phyloP scores from a whole-genome alignment of 306 rosid genomes.

The Cucumis hystrix region DNA sequence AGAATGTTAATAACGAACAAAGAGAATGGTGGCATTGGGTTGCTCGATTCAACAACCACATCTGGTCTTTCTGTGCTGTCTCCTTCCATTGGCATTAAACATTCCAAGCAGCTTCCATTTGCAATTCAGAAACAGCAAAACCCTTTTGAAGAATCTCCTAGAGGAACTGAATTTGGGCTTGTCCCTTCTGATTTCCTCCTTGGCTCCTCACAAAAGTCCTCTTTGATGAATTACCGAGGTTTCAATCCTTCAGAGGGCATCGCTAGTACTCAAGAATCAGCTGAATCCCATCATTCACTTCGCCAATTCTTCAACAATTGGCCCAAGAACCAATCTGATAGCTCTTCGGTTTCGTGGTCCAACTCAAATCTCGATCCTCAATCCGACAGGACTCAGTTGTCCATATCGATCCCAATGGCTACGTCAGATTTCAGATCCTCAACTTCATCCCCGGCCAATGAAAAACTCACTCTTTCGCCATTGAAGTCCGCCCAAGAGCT shows the following conservation, averaged over 20 bases:
- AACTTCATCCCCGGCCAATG: conserved; percentile 39
- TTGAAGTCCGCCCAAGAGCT: conserved; percentile 46
- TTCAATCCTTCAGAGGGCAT: conserved; percentile 8
- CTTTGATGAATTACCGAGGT: conserved; percentile 18
- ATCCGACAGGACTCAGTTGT: conserved; percentile 54
- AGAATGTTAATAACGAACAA: conserved; percentile 53
- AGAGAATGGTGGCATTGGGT: conserved; percentile 35
- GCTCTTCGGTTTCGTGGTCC: conserved; percentile 31
- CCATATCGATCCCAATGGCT: conserved; percentile 53
- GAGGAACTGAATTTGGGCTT: conserved; percentile 54
- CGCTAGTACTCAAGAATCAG: not conserved
- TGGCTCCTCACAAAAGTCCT: conserved; percentile 44
- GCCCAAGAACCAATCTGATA: conserved; percentile 37
- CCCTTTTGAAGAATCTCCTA: conserved; percentile 36
- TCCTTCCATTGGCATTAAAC: conserved; percentile 34
- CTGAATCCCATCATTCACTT: conserved; percentile 30
- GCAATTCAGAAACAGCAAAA: conserved; percentile 32
- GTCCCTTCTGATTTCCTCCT: conserved; percentile 54
- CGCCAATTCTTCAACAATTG: conserved; percentile 65
- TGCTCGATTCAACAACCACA: conserved; percentile 19
- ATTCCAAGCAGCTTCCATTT: conserved; percentile 26
- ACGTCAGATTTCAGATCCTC: conserved; percentile 38
- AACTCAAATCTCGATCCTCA: conserved; percentile 31
- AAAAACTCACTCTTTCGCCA: conserved; percentile 50
- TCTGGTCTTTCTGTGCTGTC: conserved; percentile 44